Evolutionary conservation across 2,329 filamentous ascomycete genomes (phyloP).

Genomic region (Torrubiella hemipterigena): DNA sequence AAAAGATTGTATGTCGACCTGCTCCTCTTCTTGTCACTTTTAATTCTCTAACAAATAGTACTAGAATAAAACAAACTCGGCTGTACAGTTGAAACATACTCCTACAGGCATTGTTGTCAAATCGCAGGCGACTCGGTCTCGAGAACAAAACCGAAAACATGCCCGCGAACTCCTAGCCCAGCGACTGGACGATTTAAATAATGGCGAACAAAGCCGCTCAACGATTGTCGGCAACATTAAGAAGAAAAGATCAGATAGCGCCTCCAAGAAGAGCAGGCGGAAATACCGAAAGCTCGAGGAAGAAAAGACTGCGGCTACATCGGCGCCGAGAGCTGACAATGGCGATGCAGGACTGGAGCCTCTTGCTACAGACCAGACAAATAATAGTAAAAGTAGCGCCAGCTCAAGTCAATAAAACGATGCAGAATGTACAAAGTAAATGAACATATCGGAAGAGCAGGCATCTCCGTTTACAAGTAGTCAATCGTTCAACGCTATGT

Average conservation of each 20-base stretch:
- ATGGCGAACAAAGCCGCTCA: constrained; percentile 57
- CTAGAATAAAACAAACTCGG: constrained; percentile 91
- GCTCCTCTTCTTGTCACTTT: background rate
- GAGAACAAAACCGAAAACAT: constrained; percentile 76
- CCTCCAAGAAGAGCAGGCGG: constrained; percentile 67
- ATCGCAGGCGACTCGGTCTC: constrained; percentile 80
- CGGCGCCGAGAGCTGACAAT: too few relatives aligned
- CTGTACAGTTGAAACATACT: constrained; percentile 82
- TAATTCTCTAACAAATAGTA: background rate
- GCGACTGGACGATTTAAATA: constrained; percentile 57
- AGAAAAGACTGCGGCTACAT: constrained; percentile 21
- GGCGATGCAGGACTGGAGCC: too few relatives aligned
- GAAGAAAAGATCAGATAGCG: constrained; percentile 61
- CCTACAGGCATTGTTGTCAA: constrained; percentile 91
- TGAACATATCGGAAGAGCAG: too few relatives aligned
- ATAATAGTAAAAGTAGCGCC: too few relatives aligned
- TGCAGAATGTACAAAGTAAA: too few relatives aligned
- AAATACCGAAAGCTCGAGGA: constrained; percentile 60
- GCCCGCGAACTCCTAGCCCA: constrained; percentile 69
- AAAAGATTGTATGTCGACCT: constrained; percentile 63
- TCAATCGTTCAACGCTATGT: too few relatives aligned
- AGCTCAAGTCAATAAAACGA: too few relatives aligned
- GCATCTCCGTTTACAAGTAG: too few relatives aligned
- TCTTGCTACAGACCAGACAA: too few relatives aligned
- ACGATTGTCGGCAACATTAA: constrained; percentile 52